Base-by-base conservation (phyloP, 2,329 filamentous ascomycete species). In the Botrytis sinoallii region DNA sequence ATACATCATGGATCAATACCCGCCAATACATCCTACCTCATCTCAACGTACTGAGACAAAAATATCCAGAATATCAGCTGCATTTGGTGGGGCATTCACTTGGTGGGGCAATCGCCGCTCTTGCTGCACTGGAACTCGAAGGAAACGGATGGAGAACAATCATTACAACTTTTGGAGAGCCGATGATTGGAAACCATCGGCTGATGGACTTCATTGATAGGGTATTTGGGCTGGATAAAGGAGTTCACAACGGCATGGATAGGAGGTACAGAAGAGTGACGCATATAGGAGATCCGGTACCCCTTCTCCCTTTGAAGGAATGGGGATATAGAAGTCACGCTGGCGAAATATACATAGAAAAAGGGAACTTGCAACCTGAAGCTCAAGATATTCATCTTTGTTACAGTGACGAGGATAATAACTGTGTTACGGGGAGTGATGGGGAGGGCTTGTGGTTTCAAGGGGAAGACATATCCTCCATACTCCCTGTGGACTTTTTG, bases 111-210 rank as follows among this genome's bases (percentile, higher is more conserved):
- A 93, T 99, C 2, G 95, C 96, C 4, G 92, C 93, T 1, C 88
- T 99, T 5, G 96, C 95, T 0, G 93, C 89, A 1, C 85, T 98
- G 44, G 96, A 99, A 80, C 88, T 97, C 79, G 88, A 90, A 74
- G 82, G 85, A 0, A 85, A 91, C n/a, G 93, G 92, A 29, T 96
- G 91, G 90, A 83, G 91, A 14, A 90, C 95, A 4, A 76, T 86
- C 22, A 89, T 97, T 59, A 98, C 95, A 8, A 98, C 96, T 0
- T 99, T 97, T 82, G 96, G 96, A 16, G 94, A 98, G 83, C 96
- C 96, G 32, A 85, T 88, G 59, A 82, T 90, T 32, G 90, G 90
- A 22, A 92, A 92, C 79, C 77, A 80, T 22, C 86, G 84, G 22
- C 83, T 92, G 38, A 87, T 85, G 55, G 52, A 75, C 40, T 79